Evolutionary conservation across 306 rosid species (phyloP).

Genomic region (Medicago arabica): DNA sequence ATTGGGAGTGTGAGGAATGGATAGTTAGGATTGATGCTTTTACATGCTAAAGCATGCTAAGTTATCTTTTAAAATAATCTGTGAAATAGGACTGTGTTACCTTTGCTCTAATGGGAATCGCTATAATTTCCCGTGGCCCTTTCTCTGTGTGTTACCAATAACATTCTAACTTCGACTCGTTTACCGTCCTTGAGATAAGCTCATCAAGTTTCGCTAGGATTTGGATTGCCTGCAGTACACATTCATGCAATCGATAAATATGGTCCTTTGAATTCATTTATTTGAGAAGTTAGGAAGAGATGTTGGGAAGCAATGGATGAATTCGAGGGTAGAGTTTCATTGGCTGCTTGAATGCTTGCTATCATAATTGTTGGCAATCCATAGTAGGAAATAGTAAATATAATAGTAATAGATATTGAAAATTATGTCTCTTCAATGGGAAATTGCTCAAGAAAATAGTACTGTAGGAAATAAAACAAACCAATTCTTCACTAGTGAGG

Average conservation of each 20-base stretch:
- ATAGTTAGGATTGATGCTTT: constrained; percentile 71
- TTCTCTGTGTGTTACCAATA: constrained; percentile 35
- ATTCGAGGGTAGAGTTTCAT: neutral
- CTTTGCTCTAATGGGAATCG: constrained; percentile 56
- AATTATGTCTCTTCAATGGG: too few species aligned
- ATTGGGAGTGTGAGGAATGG: constrained; percentile 59
- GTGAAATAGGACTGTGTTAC: constrained; percentile 57
- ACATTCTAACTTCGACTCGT: constrained; percentile 14
- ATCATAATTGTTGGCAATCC: too few species aligned
- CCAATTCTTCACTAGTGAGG: too few species aligned
- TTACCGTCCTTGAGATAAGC: constrained; percentile 16
- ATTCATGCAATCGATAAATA: neutral
- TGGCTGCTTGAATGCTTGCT: too few species aligned
- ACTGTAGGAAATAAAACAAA: too few species aligned
- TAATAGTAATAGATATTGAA: too few species aligned
- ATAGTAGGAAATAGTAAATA: too few species aligned
- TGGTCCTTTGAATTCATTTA: neutral
- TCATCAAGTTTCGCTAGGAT: neutral
- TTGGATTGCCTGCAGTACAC: neutral
- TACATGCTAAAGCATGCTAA: constrained; percentile 65
- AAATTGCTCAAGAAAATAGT: too few species aligned
- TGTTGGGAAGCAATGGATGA: neutral
- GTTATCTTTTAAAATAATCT: constrained; percentile 71
- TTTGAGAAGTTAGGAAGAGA: neutral
- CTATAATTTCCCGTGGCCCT: constrained; percentile 48